Base-by-base conservation (phyloP, 352 stramenopile species). In the Phytophthora tentaculata region DNA sequence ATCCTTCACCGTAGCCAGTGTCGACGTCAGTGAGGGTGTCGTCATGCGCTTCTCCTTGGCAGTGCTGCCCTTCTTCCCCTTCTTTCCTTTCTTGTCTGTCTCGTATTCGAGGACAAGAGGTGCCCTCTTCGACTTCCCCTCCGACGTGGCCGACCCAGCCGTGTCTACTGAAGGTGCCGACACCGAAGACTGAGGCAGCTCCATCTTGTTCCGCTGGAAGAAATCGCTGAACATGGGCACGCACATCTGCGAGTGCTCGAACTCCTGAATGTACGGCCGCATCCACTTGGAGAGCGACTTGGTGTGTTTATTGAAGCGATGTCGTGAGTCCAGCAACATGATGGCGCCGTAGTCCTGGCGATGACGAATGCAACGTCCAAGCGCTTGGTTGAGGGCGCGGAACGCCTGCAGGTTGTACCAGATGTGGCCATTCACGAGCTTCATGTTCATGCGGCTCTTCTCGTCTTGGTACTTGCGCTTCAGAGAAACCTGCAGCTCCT, bases 371-470 rank as follows among this genome's bases (percentile, higher is more conserved):
- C 98, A 98, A 44, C 98, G 90, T 1, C 98, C 98, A 17, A 99
- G 86, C 12, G 98, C 97, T 84, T 99, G 98, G 78, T 99, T 99
- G 12, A 99, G 90, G 13, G 97, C 97, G n/a, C 97, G 89, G 70
- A 98, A 98, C 0, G 97, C 97, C 71, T 99, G 96, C 35, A 99
- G 90, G 23, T 93, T 88, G 77, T 99, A 99, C 98, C 98, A 99
- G 16, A 73, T 70, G 44, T 78, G 71, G 13, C 88, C 88, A 17
- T 86, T 90, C n/a, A 93, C 84, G 14, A 89, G 74, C 32, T 80
- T 81, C 43, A 79, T 75, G 52, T 94, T 82, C 19, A 84, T 60
- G 4, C 66, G 66, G 41, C 83, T 86, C 56, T 91, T 92, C 54
- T 92, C 73, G 48, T 95, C 86, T 69, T 96, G 88, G 35, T 96